Conservation (phyloP, 805 yeast species). For the Ogataea pilisensis region DNA sequence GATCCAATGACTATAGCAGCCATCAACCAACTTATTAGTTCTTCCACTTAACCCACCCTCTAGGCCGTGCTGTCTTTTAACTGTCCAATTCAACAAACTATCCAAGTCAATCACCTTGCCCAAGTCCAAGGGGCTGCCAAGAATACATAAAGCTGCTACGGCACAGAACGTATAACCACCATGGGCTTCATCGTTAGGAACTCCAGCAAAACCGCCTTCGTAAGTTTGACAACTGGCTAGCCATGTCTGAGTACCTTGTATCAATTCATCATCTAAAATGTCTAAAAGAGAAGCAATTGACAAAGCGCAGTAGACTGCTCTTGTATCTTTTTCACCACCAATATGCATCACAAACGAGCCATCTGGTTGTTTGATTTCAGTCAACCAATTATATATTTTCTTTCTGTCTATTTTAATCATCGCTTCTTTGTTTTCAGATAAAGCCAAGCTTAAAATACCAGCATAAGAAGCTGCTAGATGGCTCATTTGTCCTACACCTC, state of each 20-base stretch:
- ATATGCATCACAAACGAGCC: constrained; percentile 77
- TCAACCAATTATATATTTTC: constrained; percentile 58
- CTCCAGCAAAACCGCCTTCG: constrained; percentile 94
- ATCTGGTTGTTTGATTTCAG: constrained; percentile 54
- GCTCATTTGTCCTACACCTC: constrained; percentile 77
- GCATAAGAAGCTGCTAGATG: constrained; percentile 88
- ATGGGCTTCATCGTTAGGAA: constrained; percentile 85
- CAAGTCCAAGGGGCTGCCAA: constrained; percentile 36
- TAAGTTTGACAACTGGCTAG: constrained; percentile 72
- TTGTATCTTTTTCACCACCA: constrained; percentile 79
- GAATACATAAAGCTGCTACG: constrained; percentile 53
- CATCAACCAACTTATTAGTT: constrained; percentile 90
- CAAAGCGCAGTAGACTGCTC: constrained; percentile 88
- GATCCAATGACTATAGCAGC: constrained; percentile 94
- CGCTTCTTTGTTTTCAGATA: constrained; percentile 38
- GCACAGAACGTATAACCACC: constrained; percentile 97
- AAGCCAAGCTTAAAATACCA: constrained; percentile 56
- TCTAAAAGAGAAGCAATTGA: constrained; percentile 63
- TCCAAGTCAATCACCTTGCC: constrained; percentile 40
- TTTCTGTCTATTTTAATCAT: constrained; percentile 43
- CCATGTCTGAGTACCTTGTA: constrained; percentile 53
- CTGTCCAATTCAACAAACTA: constrained; percentile 60
- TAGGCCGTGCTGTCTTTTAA: constrained; percentile 58
- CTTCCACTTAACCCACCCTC: constrained; percentile 92
- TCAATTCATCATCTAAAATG: constrained; percentile 58